Evolutionary conservation across 2,329 filamentous ascomycete genomes (phyloP), one percentile per base, ranked within the genome.

Genomic region (Fusarium newnesense): DNA sequence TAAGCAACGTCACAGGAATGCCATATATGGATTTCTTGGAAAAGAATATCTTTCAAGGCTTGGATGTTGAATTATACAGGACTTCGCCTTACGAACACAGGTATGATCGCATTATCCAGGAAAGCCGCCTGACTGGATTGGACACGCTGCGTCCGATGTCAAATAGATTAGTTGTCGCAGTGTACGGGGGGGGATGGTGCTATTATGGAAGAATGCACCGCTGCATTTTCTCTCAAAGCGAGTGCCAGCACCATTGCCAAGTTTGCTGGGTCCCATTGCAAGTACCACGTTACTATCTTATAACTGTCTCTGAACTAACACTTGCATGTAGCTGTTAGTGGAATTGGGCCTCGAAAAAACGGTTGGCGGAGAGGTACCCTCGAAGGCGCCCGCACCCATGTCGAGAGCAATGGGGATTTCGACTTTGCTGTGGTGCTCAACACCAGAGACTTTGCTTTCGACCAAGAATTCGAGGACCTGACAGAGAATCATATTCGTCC

Each of bases 191-290:
- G 72, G 18, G 64, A 72, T 9, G 74, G 74, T 13, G 59, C 53
- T 4, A 60, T 76, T n/a, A 76, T 76, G 34, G 74, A 76, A 46
- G 69, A 76, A 21, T 67, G 61, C 7, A 60, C 54, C 7, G 72
- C 72, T 9, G 61, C 57, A 4, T 67, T 76, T 46, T 64, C 66
- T 9, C 60, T 69, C 16, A 56, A 60, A 8, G 64, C 74, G 26
- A 75, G 74, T 34, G 74, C 74, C 13, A 67, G 66, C 24, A 59
- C 49, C 21, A 44, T 76, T 21, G 57, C 64, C 34, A 67, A 53
- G 32, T 76, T 73, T 10, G 40, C 67, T 5, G 72, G 59, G 3
- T 36, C 13, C 9, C 43, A 75, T 10, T 59, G 74, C 58, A 61
- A 64, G 64, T 61, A 19, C 6, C 9, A 2, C 4, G 6, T 26